Percentiles rank a stretch among this genome's conserved stretches.
Evolutionary conservation across 768 basidiomycete species (phyloP).

Genomic region (Suillus hirtellus): DNA sequence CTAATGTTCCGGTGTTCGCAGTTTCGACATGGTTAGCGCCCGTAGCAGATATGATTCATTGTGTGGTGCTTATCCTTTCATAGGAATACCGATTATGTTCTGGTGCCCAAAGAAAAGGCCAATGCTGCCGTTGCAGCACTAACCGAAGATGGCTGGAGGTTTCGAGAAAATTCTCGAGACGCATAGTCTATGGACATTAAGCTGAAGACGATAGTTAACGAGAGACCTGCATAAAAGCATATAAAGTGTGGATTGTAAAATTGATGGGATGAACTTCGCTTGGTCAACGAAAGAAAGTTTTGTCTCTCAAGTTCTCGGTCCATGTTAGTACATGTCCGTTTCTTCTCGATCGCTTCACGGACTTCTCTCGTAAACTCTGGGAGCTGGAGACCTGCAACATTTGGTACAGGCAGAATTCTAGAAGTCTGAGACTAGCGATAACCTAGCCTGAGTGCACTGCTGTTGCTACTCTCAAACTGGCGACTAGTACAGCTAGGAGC

Average conservation of each 20-base stretch:
- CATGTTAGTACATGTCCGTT: neutral
- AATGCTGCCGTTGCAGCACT: conserved; percentile 44
- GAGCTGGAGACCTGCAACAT: neutral
- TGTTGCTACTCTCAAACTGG: neutral
- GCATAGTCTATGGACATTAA: neutral
- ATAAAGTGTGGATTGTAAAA: conserved; percentile 2
- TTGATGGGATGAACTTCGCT: too few species aligned
- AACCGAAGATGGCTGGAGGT: conserved; percentile 51
- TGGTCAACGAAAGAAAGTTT: conserved; percentile 2
- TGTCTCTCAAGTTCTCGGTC: neutral
- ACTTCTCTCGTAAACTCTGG: neutral
- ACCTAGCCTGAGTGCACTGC: neutral
- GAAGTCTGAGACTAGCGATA: neutral
- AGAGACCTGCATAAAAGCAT: neutral
- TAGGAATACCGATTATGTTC: conserved; percentile 69
- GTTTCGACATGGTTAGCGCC: conserved; percentile 59
- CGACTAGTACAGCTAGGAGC: neutral
- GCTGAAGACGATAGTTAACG: neutral
- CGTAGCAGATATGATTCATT: neutral
- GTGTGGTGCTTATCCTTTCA: neutral
- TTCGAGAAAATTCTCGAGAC: conserved; percentile 12
- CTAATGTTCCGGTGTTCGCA: conserved; percentile 56
- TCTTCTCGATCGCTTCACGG: neutral
- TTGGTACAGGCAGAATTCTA: neutral
- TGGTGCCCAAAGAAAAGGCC: conserved; percentile 49